phyloP scores from a whole-genome alignment of 1,139 yeast genomes.

The Yamadazyma friedrichii region DNA sequence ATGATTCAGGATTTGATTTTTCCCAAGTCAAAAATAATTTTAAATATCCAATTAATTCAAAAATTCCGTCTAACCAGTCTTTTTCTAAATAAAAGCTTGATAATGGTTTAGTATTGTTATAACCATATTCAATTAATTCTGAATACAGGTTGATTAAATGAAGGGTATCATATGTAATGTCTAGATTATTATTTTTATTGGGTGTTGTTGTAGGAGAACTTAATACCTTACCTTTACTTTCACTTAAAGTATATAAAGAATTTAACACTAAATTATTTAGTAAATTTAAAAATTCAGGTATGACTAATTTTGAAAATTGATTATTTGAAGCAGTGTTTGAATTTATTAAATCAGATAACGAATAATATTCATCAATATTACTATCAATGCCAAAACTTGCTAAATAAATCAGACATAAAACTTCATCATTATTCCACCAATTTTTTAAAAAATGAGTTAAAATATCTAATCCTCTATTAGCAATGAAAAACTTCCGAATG shows the following conservation, averaged over 20 bases:
- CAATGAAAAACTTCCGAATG: constrained; percentile 48
- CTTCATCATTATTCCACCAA: constrained; percentile 47
- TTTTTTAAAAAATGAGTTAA: constrained; percentile 43
- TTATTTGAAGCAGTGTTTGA: constrained; percentile 1
- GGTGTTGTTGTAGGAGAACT: constrained; percentile 42
- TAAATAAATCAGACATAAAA: constrained; percentile 32
- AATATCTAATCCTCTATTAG: constrained; percentile 54
- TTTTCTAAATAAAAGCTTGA: constrained; percentile 24
- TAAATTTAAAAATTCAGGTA: constrained; percentile 41
- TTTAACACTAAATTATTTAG: constrained; percentile 40
- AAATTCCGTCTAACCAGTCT: constrained; percentile 40
- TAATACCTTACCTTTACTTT: constrained; percentile 35
- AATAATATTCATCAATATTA: constrained; percentile 8
- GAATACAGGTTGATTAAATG: constrained; percentile 37
- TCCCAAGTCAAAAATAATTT: constrained; percentile 29
- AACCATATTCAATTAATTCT: constrained; percentile 31
- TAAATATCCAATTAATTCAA: constrained; percentile 39
- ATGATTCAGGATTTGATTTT: constrained; percentile 14
- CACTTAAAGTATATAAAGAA: constrained; percentile 32
- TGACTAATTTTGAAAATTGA: constrained; percentile 21
- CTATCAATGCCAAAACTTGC: constrained; percentile 42
- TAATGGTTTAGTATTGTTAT: constrained; percentile 22
- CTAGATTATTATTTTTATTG: constrained; percentile 15
- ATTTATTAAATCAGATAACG: constrained; percentile 11
- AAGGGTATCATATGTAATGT: constrained; percentile 30